phyloP scores from a whole-genome alignment of 306 rosid species.

The Prunus campanulata region DNA sequence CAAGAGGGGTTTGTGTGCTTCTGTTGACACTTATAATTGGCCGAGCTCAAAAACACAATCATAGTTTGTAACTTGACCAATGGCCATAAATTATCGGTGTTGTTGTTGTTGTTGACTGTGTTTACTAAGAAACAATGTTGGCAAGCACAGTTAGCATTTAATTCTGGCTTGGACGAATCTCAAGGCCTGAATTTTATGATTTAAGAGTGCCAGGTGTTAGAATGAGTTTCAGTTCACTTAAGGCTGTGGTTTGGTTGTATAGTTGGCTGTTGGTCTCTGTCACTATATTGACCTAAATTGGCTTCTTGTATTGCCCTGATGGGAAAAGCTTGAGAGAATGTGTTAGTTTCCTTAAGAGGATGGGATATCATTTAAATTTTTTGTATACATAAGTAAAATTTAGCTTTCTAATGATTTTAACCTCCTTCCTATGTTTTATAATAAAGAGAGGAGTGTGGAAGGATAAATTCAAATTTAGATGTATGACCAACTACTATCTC shows the following conservation, averaged over 20 bases:
- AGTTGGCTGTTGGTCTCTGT: neutral
- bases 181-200: neutral
- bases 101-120: neutral
- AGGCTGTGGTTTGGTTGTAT: neutral
- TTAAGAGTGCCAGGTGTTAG: neutral
- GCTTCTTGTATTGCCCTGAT: neutral
- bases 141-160: neutral
- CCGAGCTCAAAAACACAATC: neutral
- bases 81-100: neutral
- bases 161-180: neutral
- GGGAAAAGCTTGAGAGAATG: neutral
- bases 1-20: neutral
- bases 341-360: neutral
- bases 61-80: neutral
- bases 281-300: neutral
- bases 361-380: neutral
- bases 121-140: neutral
- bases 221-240: neutral
- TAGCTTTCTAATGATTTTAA: neutral
- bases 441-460: neutral
- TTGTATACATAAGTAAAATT: no score
- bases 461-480: neutral
- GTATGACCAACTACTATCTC: neutral
- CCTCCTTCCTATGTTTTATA: neutral
- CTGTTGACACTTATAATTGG: neutral